Evolutionary conservation across 2,329 filamentous ascomycete species (phyloP), one percentile per base, ranked within the genome.

Genomic region (Fusarium verrucosum): DNA sequence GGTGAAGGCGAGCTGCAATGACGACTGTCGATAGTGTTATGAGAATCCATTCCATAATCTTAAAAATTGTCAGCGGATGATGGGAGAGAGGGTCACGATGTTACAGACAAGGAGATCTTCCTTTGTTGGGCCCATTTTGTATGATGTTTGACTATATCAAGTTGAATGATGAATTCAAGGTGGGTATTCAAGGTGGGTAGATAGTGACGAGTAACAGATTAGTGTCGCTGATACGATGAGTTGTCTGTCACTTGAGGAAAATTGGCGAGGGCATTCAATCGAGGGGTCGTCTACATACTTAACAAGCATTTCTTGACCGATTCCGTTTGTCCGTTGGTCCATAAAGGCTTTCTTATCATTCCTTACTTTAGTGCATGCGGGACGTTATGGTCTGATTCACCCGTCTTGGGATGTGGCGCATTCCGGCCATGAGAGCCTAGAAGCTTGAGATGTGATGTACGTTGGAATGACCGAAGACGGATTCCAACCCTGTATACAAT

Each of bases 1-100:
- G 54, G 23, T 62, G 42, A 5, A 66, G 23, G 10, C 64, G 64
- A 5, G 64, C 64, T 7, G 19, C 36, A 7, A 67, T 60, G 10
- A 61, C 59, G 0, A 38, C 11, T 1, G 49, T 38, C 2, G 65
- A 61, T 9, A 64, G 41, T 0, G 49, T 26, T 5, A 67, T 67
- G 17, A 67, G 44, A 13, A 43, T 36, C 46, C 62, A 65, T 46
- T 52, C 57, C 14, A 37, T n/a, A 3, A 45, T 47, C 63, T 65
- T 35, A 1, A 20, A 19, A 26, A 28, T 38, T 14, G 30, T 59
- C 20, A 59, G 56, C 19, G 23, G 19, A 38, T 16, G 25, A 19
- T 4, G 20, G 10, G 9, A 5, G 17, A 14, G 10, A n/a, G 19
- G 16, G 26, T 10, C 4, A n/a, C 13, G n/a, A 8, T 32, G 9